These are phyloP conservation scores for Flaveria sonorensis DNA, from an alignment of 129 eudicot genomes.

Conservation along the genomic window DNA sequence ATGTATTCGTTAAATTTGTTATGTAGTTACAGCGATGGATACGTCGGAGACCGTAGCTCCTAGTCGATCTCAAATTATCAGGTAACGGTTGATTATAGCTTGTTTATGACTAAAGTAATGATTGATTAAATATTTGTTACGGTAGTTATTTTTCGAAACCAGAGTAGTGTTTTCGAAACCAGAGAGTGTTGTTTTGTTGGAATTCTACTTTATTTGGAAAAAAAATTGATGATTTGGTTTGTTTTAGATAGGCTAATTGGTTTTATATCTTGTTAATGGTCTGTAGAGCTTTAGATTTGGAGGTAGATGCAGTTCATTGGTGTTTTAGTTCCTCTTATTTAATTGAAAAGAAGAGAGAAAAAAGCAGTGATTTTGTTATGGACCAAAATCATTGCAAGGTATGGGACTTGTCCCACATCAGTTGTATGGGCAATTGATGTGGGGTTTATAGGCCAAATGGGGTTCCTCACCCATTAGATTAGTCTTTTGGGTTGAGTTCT, in stretches of 20 bases:
- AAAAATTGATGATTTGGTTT: not conserved
- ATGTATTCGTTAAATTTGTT: not conserved
- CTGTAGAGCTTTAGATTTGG: not conserved
- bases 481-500: no score
- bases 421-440: no score
- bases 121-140: not conserved
- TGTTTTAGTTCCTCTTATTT: not conserved
- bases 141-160: not conserved
- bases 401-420: no score
- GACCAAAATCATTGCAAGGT: no score
- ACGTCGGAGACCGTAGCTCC: slow-evolving; percentile 57
- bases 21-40: slow-evolving; percentile 58
- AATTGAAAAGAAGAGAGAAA: no score
- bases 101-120: not conserved
- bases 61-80: slow-evolving; percentile 26
- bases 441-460: no score
- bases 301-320: not conserved
- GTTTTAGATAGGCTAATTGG: not conserved
- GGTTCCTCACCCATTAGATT: no score
- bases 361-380: no score
- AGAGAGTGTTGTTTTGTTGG: not conserved
- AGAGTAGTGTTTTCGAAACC: not conserved
- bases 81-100: slow-evolving; percentile 38
- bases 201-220: not conserved
- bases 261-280: not conserved